phyloP scores from a whole-genome alignment of 768 basidiomycete species.

The Mrakia frigida region DNA sequence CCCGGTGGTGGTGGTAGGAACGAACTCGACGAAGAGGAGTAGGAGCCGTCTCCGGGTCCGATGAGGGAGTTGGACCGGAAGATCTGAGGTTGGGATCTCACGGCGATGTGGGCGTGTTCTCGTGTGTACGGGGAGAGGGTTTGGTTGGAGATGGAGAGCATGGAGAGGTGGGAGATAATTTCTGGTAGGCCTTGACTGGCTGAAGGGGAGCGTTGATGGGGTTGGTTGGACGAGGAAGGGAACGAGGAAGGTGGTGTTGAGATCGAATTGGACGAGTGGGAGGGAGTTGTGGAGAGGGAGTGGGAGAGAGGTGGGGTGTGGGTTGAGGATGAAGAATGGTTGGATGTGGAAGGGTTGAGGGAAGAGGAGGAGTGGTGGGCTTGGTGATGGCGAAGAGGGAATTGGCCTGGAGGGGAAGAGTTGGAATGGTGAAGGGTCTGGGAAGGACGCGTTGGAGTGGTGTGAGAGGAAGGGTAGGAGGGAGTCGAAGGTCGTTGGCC shows the following conservation, averaged over 20 bases:
- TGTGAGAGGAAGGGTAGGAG: conserved; percentile 1
- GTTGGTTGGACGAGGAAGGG: background rate
- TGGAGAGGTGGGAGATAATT: conserved; percentile 76
- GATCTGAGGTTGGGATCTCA: conserved; percentile 66
- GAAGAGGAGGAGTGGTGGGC: conserved; percentile 1
- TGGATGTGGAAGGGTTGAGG: conserved; percentile 5
- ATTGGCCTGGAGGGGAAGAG: background rate
- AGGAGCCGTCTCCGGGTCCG: background rate
- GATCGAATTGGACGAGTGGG: conserved; percentile 13
- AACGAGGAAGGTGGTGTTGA: conserved; percentile 1
- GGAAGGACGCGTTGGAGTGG: background rate
- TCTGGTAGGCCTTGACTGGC: conserved; percentile 76
- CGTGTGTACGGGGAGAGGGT: conserved; percentile 92
- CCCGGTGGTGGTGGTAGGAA: background rate
- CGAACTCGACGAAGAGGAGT: background rate
- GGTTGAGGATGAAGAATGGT: conserved; percentile 8
- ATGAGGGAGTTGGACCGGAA: background rate
- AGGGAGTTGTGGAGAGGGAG: conserved; percentile 22
- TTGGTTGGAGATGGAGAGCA: conserved; percentile 81
- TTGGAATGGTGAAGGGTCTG: background rate
- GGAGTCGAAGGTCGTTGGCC: background rate
- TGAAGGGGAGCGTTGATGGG: conserved; percentile 21
- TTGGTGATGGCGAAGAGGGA: background rate
- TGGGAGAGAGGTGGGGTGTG: conserved; percentile 26
- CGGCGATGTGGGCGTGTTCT: conserved; percentile 82